Conservation (phyloP, 1,284 basidiomycete genomes). For the Cerioporus squamosus region DNA sequence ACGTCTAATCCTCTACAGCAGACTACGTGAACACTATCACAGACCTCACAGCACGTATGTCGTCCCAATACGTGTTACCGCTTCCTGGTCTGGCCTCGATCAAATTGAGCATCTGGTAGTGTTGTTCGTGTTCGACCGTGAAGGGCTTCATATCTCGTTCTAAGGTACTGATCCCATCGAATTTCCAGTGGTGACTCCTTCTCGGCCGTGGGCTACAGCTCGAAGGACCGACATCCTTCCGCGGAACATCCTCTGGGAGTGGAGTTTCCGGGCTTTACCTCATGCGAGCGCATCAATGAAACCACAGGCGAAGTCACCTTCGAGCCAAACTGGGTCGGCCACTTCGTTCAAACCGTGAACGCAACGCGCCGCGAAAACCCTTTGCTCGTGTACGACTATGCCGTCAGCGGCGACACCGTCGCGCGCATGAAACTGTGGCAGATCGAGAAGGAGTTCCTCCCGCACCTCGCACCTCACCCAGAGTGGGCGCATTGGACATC, state of each 20-base stretch:
- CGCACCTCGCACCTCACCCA: slow-evolving; percentile 38
- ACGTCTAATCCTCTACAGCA: too few relatives aligned
- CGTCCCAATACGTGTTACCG: slow-evolving; percentile 19
- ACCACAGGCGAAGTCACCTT: slow-evolving; percentile 26
- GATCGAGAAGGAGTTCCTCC: slow-evolving; percentile 41
- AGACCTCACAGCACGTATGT: slow-evolving; percentile 5
- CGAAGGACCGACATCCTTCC: slow-evolving; percentile 26
- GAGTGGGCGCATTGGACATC: slow-evolving; percentile 45
- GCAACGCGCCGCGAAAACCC: slow-evolving; percentile 31
- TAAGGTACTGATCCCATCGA: not conserved
- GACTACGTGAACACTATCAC: too few relatives aligned
- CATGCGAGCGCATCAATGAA: slow-evolving; percentile 36
- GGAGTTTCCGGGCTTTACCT: slow-evolving; percentile 47
- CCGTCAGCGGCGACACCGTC: slow-evolving; percentile 48
- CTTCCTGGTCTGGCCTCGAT: slow-evolving; percentile 43
- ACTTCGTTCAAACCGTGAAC: slow-evolving; percentile 48
- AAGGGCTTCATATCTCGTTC: not conserved
- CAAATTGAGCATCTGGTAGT: slow-evolving; percentile 43
- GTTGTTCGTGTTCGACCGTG: slow-evolving; percentile 38
- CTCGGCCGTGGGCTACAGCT: slow-evolving; percentile 43
- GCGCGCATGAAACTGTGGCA: slow-evolving; percentile 41
- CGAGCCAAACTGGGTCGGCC: slow-evolving; percentile 56
- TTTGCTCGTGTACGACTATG: slow-evolving; percentile 54
- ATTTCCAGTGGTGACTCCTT: slow-evolving; percentile 55
- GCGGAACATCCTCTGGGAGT: slow-evolving; percentile 48